These are phyloP conservation scores for Vigna trinervia DNA, from an alignment of 306 rosid species.

Conservation along the genomic window DNA sequence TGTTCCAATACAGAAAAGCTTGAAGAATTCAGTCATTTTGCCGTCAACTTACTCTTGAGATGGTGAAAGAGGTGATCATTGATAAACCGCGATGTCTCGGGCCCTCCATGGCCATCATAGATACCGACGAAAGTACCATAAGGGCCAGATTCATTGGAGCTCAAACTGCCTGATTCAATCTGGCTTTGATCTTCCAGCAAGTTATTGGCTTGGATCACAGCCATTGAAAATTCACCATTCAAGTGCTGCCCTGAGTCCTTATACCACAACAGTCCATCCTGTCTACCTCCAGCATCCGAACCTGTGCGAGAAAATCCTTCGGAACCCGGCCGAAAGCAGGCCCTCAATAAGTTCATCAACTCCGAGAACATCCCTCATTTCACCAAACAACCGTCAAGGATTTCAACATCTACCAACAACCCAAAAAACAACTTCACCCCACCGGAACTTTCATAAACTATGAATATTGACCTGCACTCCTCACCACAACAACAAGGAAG, in stretches of 20 bases:
- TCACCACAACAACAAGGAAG: conserved; percentile 44
- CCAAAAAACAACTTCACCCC: conserved; percentile 43
- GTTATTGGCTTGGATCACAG: conserved; percentile 77
- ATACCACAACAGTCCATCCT: conserved; percentile 76
- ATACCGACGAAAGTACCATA: conserved; percentile 68
- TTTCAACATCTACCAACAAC: conserved; percentile 70
- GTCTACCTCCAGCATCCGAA: conserved; percentile 64
- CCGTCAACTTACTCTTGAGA: conserved; percentile 64
- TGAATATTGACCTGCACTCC: conserved; percentile 44
- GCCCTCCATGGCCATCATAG: conserved; percentile 80
- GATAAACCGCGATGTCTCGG: conserved; percentile 69
- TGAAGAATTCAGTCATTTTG: conserved; percentile 23
- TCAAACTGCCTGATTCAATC: conserved; percentile 69
- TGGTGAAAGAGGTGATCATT: conserved; percentile 68
- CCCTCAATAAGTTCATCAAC: conserved; percentile 67
- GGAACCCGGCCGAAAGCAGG: conserved; percentile 77
- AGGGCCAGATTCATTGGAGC: conserved; percentile 65
- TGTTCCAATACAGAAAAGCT: conserved; percentile 26
- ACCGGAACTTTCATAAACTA: conserved; percentile 44
- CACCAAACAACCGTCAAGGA: conserved; percentile 62
- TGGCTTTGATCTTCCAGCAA: conserved; percentile 80
- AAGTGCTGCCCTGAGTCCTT: conserved; percentile 70
- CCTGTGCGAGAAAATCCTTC: conserved; percentile 45
- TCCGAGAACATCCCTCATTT: conserved; percentile 81
- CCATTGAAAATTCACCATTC: conserved; percentile 74